Evolutionary conservation across 225 moss, liverwort and hornwort genomes (phyloP), one percentile per base, ranked within the genome.

Genomic region (Lunularia cruciata): DNA sequence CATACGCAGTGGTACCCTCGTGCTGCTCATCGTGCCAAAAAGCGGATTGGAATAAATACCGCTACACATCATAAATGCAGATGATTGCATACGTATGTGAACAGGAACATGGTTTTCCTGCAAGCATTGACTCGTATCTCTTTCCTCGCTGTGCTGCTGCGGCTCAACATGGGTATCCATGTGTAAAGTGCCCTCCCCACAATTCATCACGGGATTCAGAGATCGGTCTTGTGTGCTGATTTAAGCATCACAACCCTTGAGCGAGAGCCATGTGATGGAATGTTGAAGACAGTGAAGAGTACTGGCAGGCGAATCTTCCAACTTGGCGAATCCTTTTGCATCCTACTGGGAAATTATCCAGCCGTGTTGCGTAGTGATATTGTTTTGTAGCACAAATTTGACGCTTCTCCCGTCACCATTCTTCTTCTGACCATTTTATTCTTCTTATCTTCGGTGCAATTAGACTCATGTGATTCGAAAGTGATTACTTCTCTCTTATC

Each of bases 21-120:
- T 54, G 54, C 54, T 54, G 54, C 54, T 28, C 22, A 54, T 54
- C 54, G 54, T 54, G 54, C 27, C 22, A 54, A 54, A 53, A 54
- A 28, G 54, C 0, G 26, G 22, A n/a, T 1, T 27, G 54, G 54
- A 54, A 54, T 54, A 54, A n/a, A 27, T 43, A 54, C 10, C 54
- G 22, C 26, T 12, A 22, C 12, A 0, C 27, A 26, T 27, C 54
- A 27, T 54, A 54, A 52, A 54, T 54, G 54, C 54, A 54, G 54
- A 54, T 27, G 54, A 54, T 23, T 54, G 54, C 54, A 13, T 5
- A 54, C 54, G 9, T 54, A 22, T 14, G 46, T 47, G 22, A 25
- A 52, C 11, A 20, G 4, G 52, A 52, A 52, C 52, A 52, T 52
- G 52, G 52, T 26, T 9, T 25, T 52, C 25, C 3, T 52, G n/a